A percentile compares a stretch with the other conserved stretches of the same genome.
These are phyloP conservation scores for Angomonas ambiguus DNA, from an alignment of 208 protist genomes.

Conservation along the genomic window DNA sequence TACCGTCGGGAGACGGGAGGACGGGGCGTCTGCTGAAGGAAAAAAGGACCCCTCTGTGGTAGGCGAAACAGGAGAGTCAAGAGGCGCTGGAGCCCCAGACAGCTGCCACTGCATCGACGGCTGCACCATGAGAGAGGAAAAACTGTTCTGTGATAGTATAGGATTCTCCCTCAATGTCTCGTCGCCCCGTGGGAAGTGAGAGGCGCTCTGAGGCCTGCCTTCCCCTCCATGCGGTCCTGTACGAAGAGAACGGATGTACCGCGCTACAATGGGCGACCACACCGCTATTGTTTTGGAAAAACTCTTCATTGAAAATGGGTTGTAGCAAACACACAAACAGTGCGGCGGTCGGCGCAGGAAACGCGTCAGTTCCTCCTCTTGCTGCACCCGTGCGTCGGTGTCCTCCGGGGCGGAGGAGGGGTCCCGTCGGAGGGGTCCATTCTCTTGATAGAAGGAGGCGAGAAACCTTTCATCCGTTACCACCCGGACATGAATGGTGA, in stretches of 20 bases:
- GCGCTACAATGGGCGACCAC: constrained; percentile 22
- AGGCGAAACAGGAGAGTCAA: background rate
- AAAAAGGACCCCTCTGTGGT: constrained; percentile 7
- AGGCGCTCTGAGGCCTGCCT: background rate
- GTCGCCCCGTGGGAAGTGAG: background rate
- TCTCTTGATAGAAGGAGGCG: background rate
- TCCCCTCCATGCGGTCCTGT: too few species aligned
- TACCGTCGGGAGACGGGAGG: constrained; percentile 17
- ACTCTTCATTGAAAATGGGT: constrained; percentile 27
- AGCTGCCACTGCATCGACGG: background rate
- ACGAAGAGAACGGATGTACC: background rate
- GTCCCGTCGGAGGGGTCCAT: background rate
- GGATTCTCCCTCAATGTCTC: background rate
- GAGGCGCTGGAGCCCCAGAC: background rate
- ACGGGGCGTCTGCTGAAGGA: background rate
- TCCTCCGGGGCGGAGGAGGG: background rate
- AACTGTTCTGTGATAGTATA: background rate
- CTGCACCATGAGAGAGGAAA: constrained; percentile 4
- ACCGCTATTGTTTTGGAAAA: constrained; percentile 27
- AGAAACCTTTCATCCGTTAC: constrained; percentile 22
- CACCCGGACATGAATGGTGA: constrained; percentile 32
- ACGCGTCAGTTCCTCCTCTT: background rate
- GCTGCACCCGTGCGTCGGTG: background rate
- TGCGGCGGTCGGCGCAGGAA: constrained; percentile 21
- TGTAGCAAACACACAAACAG: constrained; percentile 27